phyloP scores from a whole-genome alignment of 352 stramenopile genomes.

The Phytophthora hibernalis region DNA sequence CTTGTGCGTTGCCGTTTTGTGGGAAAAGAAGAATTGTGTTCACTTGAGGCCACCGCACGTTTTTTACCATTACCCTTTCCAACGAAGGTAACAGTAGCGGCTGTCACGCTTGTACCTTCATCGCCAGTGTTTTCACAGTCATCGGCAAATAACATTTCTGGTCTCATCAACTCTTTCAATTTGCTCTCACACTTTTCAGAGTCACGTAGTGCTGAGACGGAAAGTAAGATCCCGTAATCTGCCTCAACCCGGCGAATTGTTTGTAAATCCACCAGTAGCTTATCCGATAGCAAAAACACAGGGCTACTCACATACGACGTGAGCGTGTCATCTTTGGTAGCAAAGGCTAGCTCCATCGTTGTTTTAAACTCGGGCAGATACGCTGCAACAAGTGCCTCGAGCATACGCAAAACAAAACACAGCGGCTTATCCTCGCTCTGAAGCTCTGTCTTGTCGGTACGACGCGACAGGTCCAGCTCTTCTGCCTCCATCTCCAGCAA shows the following conservation, averaged over 20 bases:
- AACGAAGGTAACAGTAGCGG: not conserved
- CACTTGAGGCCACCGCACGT: slow-evolving; percentile 8
- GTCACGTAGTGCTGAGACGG: slow-evolving; percentile 56
- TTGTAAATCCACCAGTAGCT: slow-evolving; percentile 50
- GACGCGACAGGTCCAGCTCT: not conserved
- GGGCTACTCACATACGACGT: slow-evolving; percentile 31
- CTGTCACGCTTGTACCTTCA: not conserved
- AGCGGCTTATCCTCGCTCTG: slow-evolving; percentile 3
- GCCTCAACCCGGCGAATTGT: slow-evolving; percentile 51
- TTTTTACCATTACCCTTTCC: slow-evolving; percentile 38
- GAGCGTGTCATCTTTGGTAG: slow-evolving; percentile 24
- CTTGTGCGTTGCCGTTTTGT: slow-evolving; percentile 22
- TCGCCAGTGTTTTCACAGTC: not conserved
- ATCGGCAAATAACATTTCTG: slow-evolving; percentile 52
- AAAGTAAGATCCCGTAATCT: slow-evolving; percentile 68
- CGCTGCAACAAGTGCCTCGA: slow-evolving; percentile 41
- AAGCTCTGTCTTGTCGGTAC: not conserved
- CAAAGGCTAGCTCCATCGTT: slow-evolving; percentile 26
- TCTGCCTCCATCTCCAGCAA: slow-evolving; percentile 56
- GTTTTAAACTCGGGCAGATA: slow-evolving; percentile 43
- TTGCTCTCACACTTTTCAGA: slow-evolving; percentile 46
- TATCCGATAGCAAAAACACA: slow-evolving; percentile 40
- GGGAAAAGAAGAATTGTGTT: not conserved
- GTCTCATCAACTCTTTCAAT: slow-evolving; percentile 53
- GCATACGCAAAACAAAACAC: slow-evolving; percentile 45